These are phyloP conservation scores for Polychaeton citri DNA, from an alignment of 2,329 filamentous ascomycete genomes.

Conservation along the genomic window DNA sequence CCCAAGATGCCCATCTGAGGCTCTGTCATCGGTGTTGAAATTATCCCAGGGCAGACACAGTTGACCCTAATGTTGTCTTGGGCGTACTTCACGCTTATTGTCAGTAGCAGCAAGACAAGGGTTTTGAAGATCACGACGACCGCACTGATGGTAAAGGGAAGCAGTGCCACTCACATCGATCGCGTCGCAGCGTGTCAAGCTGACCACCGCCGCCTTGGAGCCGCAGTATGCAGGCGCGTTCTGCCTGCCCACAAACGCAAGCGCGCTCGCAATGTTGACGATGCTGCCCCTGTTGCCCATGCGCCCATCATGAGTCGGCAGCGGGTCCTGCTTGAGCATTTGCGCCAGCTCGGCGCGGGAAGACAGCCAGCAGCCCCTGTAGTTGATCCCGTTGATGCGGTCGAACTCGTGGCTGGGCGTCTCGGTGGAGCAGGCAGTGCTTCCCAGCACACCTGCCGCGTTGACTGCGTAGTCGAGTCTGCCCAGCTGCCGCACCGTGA, in stretches of 20 bases:
- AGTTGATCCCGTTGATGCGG: constrained; percentile 29
- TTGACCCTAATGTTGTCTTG: constrained; percentile 34
- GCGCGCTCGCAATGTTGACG: constrained; percentile 33
- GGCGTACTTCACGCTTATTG: too few species aligned
- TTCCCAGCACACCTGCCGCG: constrained; percentile 31
- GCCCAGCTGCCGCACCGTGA: constrained; percentile 22
- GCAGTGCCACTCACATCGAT: constrained; percentile 25
- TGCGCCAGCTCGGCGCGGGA: constrained; percentile 28
- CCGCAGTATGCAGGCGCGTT: constrained; percentile 32
- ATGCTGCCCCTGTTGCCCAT: constrained; percentile 27
- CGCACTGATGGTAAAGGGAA: too few species aligned
- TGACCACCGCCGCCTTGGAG: constrained; percentile 33
- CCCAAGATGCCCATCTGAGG: constrained; percentile 20
- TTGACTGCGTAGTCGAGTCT: constrained; percentile 36
- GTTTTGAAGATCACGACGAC: too few species aligned
- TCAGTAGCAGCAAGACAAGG: too few species aligned
- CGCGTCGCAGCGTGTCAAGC: constrained; percentile 35
- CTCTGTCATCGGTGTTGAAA: constrained; percentile 33
- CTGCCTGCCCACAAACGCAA: constrained; percentile 30
- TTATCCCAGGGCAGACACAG: constrained; percentile 34
- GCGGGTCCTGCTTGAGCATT: constrained; percentile 32
- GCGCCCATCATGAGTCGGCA: constrained; percentile 31
- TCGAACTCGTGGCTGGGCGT: constrained; percentile 29
- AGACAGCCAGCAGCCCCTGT: constrained; percentile 33
- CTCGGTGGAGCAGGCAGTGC: constrained; percentile 24